Percentiles rank a stretch among this genome's conserved stretches.
phyloP scores from a whole-genome alignment of 2,329 filamentous ascomycete genomes.

The Verticillium dahliae region DNA sequence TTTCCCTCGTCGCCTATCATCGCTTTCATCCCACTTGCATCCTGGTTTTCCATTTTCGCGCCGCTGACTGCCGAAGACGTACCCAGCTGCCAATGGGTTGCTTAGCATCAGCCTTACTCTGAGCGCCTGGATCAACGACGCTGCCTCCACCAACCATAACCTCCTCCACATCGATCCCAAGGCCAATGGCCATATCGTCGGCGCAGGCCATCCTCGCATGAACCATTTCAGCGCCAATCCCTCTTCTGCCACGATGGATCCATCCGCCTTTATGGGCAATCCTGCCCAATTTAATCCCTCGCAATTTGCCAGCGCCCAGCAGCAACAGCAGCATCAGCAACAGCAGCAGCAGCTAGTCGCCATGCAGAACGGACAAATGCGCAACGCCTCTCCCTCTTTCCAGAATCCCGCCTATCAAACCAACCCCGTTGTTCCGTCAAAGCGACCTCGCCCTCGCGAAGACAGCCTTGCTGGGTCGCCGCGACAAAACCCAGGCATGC shows the following conservation, averaged over 20 bases:
- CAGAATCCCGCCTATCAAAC: conserved; percentile 76
- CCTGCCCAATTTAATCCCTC: conserved; percentile 53
- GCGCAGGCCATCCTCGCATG: conserved; percentile 60
- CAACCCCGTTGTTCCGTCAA: conserved; percentile 82
- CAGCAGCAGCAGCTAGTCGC: conserved; percentile 42
- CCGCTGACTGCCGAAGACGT: conserved; percentile 38
- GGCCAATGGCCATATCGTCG: conserved; percentile 67
- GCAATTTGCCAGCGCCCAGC: conserved; percentile 47
- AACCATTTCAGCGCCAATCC: conserved; percentile 50
- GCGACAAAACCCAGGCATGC: conserved; percentile 64
- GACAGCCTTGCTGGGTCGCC: conserved; percentile 82
- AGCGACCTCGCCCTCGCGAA: conserved; percentile 73
- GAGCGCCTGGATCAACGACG: conserved; percentile 69
- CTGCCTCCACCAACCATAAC: conserved; percentile 63
- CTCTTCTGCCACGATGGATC: conserved; percentile 56
- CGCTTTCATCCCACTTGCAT: conserved; percentile 34
- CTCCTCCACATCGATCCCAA: neutral
- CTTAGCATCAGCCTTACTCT: conserved; percentile 47
- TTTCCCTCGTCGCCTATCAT: neutral
- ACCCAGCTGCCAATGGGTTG: conserved; percentile 40
- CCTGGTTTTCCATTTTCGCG: conserved; percentile 28
- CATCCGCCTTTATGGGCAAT: conserved; percentile 56
- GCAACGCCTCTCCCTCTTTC: conserved; percentile 75
- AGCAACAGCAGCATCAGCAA: conserved; percentile 14
- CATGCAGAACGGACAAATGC: conserved; percentile 79